Percentiles rank a stretch among this genome's conserved stretches.
Evolutionary conservation across 371 early-diverging fungal genomes (phyloP).

Genomic region (Circinella minor): DNA sequence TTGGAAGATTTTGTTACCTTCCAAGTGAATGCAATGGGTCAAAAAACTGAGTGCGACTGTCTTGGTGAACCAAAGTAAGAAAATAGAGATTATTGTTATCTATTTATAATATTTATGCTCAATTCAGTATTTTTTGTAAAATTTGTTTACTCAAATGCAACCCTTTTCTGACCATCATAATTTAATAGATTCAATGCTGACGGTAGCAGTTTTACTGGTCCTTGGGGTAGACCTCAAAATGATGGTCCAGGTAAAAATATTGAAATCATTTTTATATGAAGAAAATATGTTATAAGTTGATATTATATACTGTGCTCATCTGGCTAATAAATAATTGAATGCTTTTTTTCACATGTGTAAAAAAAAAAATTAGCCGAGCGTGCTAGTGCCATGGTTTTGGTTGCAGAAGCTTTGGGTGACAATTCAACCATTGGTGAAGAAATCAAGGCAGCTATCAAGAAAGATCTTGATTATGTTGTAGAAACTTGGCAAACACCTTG

Average conservation of each 20-base stretch:
- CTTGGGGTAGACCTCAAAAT: conserved; percentile 66
- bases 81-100: background rate
- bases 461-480: conserved; percentile 69
- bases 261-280: too few species aligned
- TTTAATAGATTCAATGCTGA: conserved; percentile 23
- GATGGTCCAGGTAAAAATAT: conserved; percentile 66
- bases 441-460: conserved; percentile 26
- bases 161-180: too few species aligned
- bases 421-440: conserved; percentile 10
- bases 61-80: conserved; percentile 76
- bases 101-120: conserved; percentile 24
- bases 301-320: too few species aligned
- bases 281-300: too few species aligned
- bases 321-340: too few species aligned
- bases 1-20: conserved; percentile 44
- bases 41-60: conserved; percentile 40
- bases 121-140: too few species aligned
- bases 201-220: conserved; percentile 21
- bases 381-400: conserved; percentile 55
- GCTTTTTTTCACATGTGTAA: too few species aligned
- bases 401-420: conserved; percentile 37
- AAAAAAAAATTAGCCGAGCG: conserved; percentile 41
- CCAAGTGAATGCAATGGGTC: conserved; percentile 31
- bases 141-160: too few species aligned
- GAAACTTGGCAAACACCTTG: conserved; percentile 43